These are phyloP conservation scores for Coemansia sp. DNA, from an alignment of 192 early-diverging fungal species.

Conservation along the genomic window DNA sequence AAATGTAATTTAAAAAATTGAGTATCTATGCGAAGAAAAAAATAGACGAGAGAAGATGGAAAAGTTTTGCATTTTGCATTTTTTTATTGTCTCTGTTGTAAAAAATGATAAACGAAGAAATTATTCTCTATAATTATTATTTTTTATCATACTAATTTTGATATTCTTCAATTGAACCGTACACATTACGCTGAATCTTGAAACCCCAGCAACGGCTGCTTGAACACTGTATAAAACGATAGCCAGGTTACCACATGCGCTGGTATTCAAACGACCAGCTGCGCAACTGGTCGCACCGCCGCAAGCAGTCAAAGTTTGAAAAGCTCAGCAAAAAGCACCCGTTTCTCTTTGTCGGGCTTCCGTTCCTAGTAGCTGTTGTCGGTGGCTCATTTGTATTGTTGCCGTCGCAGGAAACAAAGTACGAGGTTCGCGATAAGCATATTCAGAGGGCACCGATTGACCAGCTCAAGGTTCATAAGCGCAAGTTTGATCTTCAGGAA, in stretches of 20 bases:
- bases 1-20: not conserved
- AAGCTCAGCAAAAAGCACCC: conserved; percentile 54
- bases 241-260: not conserved
- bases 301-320: conserved; percentile 21
- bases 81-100: not conserved
- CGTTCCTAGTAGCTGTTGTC: conserved; percentile 68
- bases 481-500: conserved; percentile 68
- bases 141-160: not conserved
- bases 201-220: not conserved
- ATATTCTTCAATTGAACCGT: not conserved
- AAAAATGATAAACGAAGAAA: too few species aligned
- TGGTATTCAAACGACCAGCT: conserved; percentile 1
- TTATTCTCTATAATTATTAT: not conserved
- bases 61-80: conserved; percentile 2
- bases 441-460: conserved; percentile 57
- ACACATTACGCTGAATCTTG: too few species aligned
- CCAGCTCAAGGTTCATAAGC: conserved; percentile 58
- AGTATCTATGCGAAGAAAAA: not conserved
- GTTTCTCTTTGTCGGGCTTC: conserved; percentile 69
- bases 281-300: conserved; percentile 8
- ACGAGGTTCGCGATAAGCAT: conserved; percentile 69
- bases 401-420: conserved; percentile 72
- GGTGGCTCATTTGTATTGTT: conserved; percentile 71
- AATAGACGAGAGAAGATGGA: not conserved
- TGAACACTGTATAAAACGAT: not conserved